phyloP scores from a whole-genome alignment of 805 yeast species.

The Sugiyamaella qingdaonensis region DNA sequence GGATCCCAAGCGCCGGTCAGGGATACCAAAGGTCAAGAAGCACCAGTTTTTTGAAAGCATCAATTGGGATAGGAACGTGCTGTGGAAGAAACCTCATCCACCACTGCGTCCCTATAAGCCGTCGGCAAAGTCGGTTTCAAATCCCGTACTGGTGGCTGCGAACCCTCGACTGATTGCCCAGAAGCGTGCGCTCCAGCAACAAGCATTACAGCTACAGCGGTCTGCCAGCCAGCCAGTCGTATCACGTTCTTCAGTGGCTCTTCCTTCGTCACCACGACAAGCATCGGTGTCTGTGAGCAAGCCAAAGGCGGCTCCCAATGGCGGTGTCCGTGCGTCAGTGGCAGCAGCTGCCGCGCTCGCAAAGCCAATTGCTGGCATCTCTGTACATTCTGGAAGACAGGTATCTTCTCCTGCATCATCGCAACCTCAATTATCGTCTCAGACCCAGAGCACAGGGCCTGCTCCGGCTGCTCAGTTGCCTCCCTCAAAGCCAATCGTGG shows the following conservation, averaged over 20 bases:
- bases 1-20: constrained; percentile 66
- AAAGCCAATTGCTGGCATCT: constrained; percentile 12
- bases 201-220: neutral
- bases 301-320: constrained; percentile 8
- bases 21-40: constrained; percentile 51
- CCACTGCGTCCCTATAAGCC: constrained; percentile 60
- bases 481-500: constrained; percentile 15
- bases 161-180: neutral
- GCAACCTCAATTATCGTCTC: neutral
- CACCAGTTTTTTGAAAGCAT: constrained; percentile 69
- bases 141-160: constrained; percentile 3
- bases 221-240: neutral
- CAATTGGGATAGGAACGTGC: constrained; percentile 63
- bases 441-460: constrained; percentile 1
- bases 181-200: constrained; percentile 1
- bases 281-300: neutral
- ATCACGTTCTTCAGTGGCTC: neutral
- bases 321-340: constrained; percentile 10
- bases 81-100: constrained; percentile 72
- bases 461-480: neutral
- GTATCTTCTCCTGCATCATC: constrained; percentile 9
- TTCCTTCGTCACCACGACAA: neutral
- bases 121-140: constrained; percentile 6
- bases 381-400: constrained; percentile 5
- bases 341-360: constrained; percentile 28